Evolutionary conservation across 306 rosid species (phyloP), one percentile per base, ranked within the genome.

Genomic region (Quercus suber): DNA sequence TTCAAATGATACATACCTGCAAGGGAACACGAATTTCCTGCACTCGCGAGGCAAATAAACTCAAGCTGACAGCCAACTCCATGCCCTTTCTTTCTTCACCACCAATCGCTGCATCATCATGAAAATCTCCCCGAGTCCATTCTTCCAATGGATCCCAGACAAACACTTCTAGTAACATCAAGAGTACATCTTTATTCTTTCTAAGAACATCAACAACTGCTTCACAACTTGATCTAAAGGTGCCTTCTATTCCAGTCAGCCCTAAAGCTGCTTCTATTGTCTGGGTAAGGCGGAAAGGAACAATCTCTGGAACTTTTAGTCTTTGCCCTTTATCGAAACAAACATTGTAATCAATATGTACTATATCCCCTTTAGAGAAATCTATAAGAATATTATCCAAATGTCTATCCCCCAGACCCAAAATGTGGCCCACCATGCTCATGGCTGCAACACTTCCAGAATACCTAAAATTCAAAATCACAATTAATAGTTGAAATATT

Each of bases 31-130:
- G 97, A 68, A 92, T 92, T 89, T 94, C 98, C 88, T 92, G 98
- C 80, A 94, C 98, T 80, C 98, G 88, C 69, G 98, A 94, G 69
- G 98, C 97, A 90, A 94, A 94, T 80, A 94, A 82, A 88, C 97
- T 92, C 84, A 94, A 89, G 90, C 97, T 94, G 82, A 94, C 97
- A 88, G 98, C 98, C 87, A 92, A 87, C 85, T 94, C 98, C 98
- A 94, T 94, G 78, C 98, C 98, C 85, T 88, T 94, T 84, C 98
- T 92, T 88, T 94, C 98, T 87, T 94, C 98, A 79, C 97, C 97
- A 35, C 97, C 98, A 80, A 94, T 94, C 76, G 98, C 93, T 81
- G 98, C 96, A 84, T 90, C 97, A 67, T 94, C 98, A 76, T 90
- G 97, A 82, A 94, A 90, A 88, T 94, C 97, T 82, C 98, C 98